Base-by-base conservation (phyloP, 306 rosid genomes). In the Cicer yamashitae region DNA sequence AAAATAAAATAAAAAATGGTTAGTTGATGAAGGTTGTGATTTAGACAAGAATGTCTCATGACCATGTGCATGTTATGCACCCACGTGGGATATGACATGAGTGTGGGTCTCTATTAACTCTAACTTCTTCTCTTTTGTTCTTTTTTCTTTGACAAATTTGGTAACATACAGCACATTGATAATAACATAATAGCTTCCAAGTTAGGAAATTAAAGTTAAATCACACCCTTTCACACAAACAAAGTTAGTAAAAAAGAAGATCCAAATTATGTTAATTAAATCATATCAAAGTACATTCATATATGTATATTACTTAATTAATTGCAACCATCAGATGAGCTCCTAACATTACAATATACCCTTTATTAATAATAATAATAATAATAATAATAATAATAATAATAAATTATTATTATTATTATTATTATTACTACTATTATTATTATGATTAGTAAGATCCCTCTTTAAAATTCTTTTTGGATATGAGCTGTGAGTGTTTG, bases 31-130 rank as follows among this genome's bases (percentile, higher is more conserved):
- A 78, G 60, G 57, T 69, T 50, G 79, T 62, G 79, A 74, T 77
- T 82, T 84, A 81, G 94, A 89, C 94, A 89, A 81, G 87, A 81
- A 79, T 83, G 85, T 83, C 83, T 81, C 85, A 70, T 66, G 66
- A 75, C 90, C 97, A 91, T 91, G 97, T 91, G 97, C 85, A 80
- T 30, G 50, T 82, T 81, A 83, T 83, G 86, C 88, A 69, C 88
- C 93, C 92, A 91, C 90, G 87, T 86, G 86, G 88, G 82, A 83
- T 77, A 84, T 81, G 92, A 82, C 84, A 74, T 83, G 87, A 89
- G 87, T 88, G 91, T 88, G 96, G 96, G 92, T 82, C 89, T 80
- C 84, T 84, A 71, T 64, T 70, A 50, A 77, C 60, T 64, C 78
- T 84, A 73, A 69, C 17, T 82, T 77, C 67, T 65, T 75, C 66